These are phyloP conservation scores for Tricholoma terreum DNA, from an alignment of 768 basidiomycete species.

Conservation along the genomic window DNA sequence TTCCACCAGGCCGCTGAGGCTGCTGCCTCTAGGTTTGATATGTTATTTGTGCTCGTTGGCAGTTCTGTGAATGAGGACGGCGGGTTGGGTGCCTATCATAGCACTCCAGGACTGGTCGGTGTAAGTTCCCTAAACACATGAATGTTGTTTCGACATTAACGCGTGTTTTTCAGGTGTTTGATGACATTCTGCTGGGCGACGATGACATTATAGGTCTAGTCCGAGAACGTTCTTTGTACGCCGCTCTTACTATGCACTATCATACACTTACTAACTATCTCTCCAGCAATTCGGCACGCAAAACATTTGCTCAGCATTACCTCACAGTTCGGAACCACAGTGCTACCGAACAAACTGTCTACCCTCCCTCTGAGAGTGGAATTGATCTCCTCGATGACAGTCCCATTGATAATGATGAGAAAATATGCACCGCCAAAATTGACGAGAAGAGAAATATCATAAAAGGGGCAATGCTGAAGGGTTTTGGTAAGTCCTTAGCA, in stretches of 20 bases:
- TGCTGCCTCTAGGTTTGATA: neutral
- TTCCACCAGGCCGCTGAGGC: conserved; percentile 1
- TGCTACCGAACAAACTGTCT: neutral
- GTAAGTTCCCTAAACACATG: neutral
- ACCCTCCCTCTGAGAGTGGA: neutral
- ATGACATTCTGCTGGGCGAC: neutral
- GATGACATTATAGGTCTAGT: neutral
- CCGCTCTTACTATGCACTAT: neutral
- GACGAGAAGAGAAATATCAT: neutral
- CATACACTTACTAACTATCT: neutral
- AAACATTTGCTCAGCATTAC: neutral
- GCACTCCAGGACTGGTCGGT: conserved; percentile 1
- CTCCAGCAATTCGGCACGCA: neutral
- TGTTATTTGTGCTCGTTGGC: neutral
- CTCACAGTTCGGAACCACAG: neutral
- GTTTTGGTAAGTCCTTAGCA: neutral
- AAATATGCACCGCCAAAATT: neutral
- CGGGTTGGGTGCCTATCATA: neutral
- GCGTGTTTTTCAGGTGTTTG: neutral
- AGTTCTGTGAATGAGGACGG: conserved; percentile 1
- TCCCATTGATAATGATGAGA: neutral
- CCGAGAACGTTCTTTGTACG: neutral
- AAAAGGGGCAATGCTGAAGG: neutral
- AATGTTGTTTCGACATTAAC: neutral
- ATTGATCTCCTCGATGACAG: neutral